Evolutionary conservation across 2,329 filamentous ascomycete genomes (phyloP).

Genomic region (Fusarium buxicola): DNA sequence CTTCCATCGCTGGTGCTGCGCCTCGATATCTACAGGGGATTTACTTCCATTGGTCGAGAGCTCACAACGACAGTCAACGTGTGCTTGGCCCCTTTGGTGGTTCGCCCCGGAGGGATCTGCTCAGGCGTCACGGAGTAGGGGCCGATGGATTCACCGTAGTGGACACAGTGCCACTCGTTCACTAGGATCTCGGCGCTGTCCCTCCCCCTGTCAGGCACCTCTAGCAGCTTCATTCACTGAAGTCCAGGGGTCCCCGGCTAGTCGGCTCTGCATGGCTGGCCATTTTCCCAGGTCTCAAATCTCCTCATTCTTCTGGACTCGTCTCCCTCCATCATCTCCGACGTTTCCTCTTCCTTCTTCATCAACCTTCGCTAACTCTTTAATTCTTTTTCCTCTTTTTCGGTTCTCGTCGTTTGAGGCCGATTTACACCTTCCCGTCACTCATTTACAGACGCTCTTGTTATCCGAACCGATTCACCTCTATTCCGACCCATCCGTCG

Average conservation of each 20-base stretch:
- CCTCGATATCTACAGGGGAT: conserved; percentile 34
- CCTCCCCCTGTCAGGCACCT: conserved; percentile 36
- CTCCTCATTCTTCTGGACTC: conserved; percentile 32
- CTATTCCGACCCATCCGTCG: conserved; percentile 26
- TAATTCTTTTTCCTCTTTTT: conserved; percentile 41
- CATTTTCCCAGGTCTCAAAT: conserved; percentile 37
- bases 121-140: conserved; percentile 1
- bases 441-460: conserved; percentile 43
- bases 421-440: conserved; percentile 47
- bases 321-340: conserved; percentile 22
- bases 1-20: conserved; percentile 45
- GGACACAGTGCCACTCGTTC: conserved; percentile 27
- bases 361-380: conserved; percentile 43
- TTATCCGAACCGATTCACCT: conserved; percentile 18
- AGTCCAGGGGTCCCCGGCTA: conserved; percentile 27
- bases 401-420: conserved; percentile 43
- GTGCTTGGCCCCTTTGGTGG: conserved; percentile 23
- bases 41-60: conserved; percentile 6
- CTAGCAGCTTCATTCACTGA: conserved; percentile 32
- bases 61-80: background rate
- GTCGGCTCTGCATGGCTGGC: conserved; percentile 21
- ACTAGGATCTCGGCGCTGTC: conserved; percentile 24
- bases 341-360: conserved; percentile 31
- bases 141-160: conserved; percentile 17
- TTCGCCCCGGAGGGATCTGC: conserved; percentile 19